Evolutionary conservation across 306 rosid genomes (phyloP), one percentile per base, ranked within the genome.

Genomic region (Sphenostylis stenocarpa): DNA sequence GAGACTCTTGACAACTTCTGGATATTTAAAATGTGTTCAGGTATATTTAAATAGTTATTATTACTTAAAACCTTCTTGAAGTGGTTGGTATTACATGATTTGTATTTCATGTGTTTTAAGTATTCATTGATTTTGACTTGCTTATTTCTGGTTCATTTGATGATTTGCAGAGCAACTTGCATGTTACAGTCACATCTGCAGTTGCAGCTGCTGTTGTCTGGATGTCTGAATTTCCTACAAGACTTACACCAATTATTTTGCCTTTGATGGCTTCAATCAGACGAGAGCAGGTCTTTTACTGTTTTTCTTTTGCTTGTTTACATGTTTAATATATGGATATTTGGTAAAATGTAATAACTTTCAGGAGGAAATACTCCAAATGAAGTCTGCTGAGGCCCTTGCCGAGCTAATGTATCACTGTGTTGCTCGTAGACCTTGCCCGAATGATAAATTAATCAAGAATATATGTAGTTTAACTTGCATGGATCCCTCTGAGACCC

Each of bases 1-100:
- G 82, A 90, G 90, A 56, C 96, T 95, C 73, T 51, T 95, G 87
- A 85, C 98, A 26, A 95, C 97, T 56, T 88, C 97, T 12, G 97
- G 98, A 55, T 95, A 92, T 84, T 88, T 95, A 66, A 95, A 95
- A 86, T 95, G 98, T 85, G 98, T 95, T 67, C 97, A 95, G 98
- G 98, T 95, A 87, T 81, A 76, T 68, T 75, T 75, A 67, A 72
- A 62, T 62, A 26, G 2, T 39, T 4, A 26, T 57, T 60, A 60
- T 31, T n/a, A n/a, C n/a, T 21, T 33, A 14, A 6, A 6, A 47
- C 69, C 29, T 64, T 84, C 61, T 67, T 73, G 34, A 28, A 24
- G 49, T 38, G 79, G 56, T 60, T 61, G 43, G 70, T 67, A 41
- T 66, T 36, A 33, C 70, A 44, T 15, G 44, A 31, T 73, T 81